Conservation (phyloP, 2,329 filamentous ascomycete species). For the Pseudogymnoascus sp. region DNA sequence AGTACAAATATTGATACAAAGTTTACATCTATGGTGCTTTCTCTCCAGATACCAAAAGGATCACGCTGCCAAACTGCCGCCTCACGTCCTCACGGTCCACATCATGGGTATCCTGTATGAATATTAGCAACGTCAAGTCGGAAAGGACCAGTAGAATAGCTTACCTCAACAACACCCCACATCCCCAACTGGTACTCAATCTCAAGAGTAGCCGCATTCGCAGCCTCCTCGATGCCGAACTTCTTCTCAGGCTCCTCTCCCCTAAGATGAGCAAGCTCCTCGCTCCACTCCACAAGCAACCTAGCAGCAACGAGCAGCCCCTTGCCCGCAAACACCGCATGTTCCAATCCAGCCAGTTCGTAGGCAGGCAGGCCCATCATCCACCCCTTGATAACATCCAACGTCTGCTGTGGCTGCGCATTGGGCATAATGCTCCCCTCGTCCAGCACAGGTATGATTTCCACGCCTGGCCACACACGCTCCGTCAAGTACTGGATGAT, state of each 20-base stretch:
- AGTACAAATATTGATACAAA: conserved; percentile 3
- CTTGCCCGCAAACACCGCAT: conserved; percentile 78
- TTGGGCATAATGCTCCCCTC: conserved; percentile 66
- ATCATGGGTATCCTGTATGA: conserved; percentile 71
- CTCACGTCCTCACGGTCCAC: conserved; percentile 85
- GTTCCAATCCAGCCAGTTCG: conserved; percentile 80
- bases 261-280: conserved; percentile 52
- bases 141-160: neutral
- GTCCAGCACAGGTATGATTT: conserved; percentile 74
- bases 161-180: conserved; percentile 84
- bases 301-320: conserved; percentile 70
- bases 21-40: conserved; percentile 9
- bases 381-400: conserved; percentile 72
- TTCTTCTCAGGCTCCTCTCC: conserved; percentile 24
- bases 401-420: conserved; percentile 66
- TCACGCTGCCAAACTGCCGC: conserved; percentile 79
- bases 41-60: conserved; percentile 65
- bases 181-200: conserved; percentile 81
- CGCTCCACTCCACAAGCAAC: conserved; percentile 80
- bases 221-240: conserved; percentile 80
- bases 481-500: conserved; percentile 65
- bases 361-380: conserved; percentile 62
- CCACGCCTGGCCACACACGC: conserved; percentile 75
- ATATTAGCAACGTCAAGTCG: neutral
- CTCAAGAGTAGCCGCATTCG: conserved; percentile 69